phyloP scores from a whole-genome alignment of 495 filamentous ascomycete species.

The Penicillium ochrochloron region DNA sequence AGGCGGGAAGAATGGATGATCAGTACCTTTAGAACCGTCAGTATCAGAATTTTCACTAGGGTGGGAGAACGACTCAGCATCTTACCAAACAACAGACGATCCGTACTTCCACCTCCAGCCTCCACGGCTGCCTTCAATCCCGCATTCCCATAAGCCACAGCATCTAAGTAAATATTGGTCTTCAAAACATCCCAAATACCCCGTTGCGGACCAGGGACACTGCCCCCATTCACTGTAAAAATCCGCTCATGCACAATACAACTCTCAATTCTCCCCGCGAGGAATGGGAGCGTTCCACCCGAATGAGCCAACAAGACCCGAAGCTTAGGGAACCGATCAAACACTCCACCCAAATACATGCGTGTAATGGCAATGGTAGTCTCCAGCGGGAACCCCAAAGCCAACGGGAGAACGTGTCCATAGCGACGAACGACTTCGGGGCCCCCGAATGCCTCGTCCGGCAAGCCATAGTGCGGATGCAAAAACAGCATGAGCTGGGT shows the following conservation, averaged over 20 bases:
- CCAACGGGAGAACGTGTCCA: constrained; percentile 86
- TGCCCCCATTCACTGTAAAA: constrained; percentile 56
- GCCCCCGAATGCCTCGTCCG: constrained; percentile 74
- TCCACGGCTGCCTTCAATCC: constrained; percentile 73
- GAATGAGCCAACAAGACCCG: constrained; percentile 83
- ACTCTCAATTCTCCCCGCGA: constrained; percentile 87
- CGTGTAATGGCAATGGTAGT: constrained; percentile 89
- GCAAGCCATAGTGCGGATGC: constrained; percentile 93
- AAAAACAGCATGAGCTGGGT: constrained; percentile 73
- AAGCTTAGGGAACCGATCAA: constrained; percentile 74
- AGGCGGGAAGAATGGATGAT: constrained; percentile 96
- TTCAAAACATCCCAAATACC: constrained; percentile 78
- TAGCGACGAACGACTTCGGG: constrained; percentile 59
- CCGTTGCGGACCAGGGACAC: constrained; percentile 54
- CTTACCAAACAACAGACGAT: constrained; percentile 77
- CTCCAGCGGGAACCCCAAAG: constrained; percentile 89
- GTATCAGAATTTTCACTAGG: not conserved
- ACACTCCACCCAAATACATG: constrained; percentile 85
- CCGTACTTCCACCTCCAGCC: constrained; percentile 53
- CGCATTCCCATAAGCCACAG: constrained; percentile 78
- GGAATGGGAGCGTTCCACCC: constrained; percentile 86
- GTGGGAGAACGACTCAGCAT: not conserved
- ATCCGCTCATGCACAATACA: constrained; percentile 84
- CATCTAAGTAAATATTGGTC: constrained; percentile 90
- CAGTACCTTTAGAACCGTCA: constrained; percentile 62